Conservation (phyloP, 176 grass and related monocot species). For the Oryza glumipatula region DNA sequence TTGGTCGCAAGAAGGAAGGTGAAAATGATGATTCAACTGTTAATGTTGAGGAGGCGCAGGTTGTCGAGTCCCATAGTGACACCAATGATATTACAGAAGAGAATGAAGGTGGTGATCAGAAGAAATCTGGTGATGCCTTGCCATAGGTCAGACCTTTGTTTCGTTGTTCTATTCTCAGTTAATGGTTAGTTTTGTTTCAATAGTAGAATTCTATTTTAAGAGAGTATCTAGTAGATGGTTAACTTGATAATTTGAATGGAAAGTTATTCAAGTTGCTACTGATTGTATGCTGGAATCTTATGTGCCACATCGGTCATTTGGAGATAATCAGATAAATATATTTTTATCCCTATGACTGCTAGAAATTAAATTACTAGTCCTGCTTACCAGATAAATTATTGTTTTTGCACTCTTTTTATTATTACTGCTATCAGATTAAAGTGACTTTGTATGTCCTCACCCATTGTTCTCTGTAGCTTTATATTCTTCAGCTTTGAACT, state of each 20-base stretch:
- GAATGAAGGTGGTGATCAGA: conserved; percentile 20
- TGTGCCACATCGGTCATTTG: conserved; percentile 16
- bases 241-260: conserved; percentile 16
- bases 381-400: not conserved
- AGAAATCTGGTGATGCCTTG: conserved; percentile 39
- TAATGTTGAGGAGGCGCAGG: conserved; percentile 44
- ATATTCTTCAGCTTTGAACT: not conserved
- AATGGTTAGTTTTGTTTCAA: conserved; percentile 37
- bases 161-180: conserved; percentile 21
- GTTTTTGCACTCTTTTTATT: conserved; percentile 3
- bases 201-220: conserved; percentile 35
- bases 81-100: not conserved
- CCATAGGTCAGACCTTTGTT: conserved; percentile 23
- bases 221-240: conserved; percentile 9
- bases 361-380: not conserved
- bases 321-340: conserved; percentile 11
- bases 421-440: not conserved
- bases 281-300: conserved; percentile 35
- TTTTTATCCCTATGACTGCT: not conserved
- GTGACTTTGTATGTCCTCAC: not conserved
- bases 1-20: conserved; percentile 60
- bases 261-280: conserved; percentile 2
- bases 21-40: conserved; percentile 44
- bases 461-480: not conserved
- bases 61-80: conserved; percentile 40